Percentiles rank a stretch among this genome's conserved stretches.
Evolutionary conservation across 441 rosid species (phyloP).

Genomic region (Gossypium gossypioides): DNA sequence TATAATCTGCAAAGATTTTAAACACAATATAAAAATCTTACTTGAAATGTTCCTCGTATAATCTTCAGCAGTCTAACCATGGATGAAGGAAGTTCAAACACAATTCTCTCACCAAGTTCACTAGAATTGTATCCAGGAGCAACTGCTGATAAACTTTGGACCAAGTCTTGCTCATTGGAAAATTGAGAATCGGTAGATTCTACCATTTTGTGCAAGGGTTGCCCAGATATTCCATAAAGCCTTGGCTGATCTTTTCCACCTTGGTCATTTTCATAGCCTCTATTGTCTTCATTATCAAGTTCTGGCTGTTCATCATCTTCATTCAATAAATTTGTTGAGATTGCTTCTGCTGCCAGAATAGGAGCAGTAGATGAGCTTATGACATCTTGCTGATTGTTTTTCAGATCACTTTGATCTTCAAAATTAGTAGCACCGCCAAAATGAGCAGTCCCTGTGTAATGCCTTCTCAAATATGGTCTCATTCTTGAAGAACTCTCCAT

Average conservation of each 20-base stretch:
- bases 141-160: constrained; percentile 46
- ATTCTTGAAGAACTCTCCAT: constrained; percentile 95
- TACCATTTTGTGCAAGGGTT: constrained; percentile 34
- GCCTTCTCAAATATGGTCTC: constrained; percentile 79
- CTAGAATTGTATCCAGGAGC: constrained; percentile 86
- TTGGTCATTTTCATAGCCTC: constrained; percentile 33
- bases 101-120: constrained; percentile 81
- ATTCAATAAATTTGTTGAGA: constrained; percentile 55
- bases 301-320: constrained; percentile 78
- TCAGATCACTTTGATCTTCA: constrained; percentile 49
- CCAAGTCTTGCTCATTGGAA: constrained; percentile 41
- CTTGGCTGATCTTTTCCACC: constrained; percentile 36
- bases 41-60: constrained; percentile 88
- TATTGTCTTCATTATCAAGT: constrained; percentile 46
- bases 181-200: constrained; percentile 42
- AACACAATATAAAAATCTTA: constrained; percentile 26
- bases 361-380: constrained; percentile 49
- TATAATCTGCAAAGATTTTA: neutral
- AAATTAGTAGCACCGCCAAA: constrained; percentile 80
- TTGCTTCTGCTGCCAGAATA: constrained; percentile 79
- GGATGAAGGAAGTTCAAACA: constrained; percentile 84
- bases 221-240: constrained; percentile 38
- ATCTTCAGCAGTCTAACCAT: constrained; percentile 89
- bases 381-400: constrained; percentile 37
- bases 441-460: constrained; percentile 79